Percentiles rank a stretch among this genome's conserved stretches.
Evolutionary conservation across 2,329 filamentous ascomycete species (phyloP).

Genomic region (Beauveria medogensis): DNA sequence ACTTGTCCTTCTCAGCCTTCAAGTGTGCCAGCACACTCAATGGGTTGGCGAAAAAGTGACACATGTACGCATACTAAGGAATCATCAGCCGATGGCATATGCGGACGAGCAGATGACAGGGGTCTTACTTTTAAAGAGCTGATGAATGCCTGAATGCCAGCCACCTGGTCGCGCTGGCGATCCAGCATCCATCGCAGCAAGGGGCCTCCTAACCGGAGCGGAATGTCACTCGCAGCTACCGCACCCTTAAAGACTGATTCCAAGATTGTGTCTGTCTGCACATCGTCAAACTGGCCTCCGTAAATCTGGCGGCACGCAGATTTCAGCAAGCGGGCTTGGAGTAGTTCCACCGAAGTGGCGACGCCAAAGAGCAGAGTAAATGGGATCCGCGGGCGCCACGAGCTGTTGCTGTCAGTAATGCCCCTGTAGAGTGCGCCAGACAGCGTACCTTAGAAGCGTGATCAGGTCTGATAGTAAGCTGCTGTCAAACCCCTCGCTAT

Average conservation of each 20-base stretch:
- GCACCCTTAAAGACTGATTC: constrained; percentile 63
- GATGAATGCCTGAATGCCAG: constrained; percentile 65
- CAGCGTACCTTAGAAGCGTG: constrained; percentile 54
- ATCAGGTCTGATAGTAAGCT: constrained; percentile 64
- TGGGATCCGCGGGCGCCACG: constrained; percentile 67
- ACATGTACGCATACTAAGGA: constrained; percentile 72
- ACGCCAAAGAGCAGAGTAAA: constrained; percentile 73
- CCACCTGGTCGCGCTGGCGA: constrained; percentile 68
- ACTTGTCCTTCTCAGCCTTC: constrained; percentile 18
- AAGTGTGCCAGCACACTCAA: constrained; percentile 53
- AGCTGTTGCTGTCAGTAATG: constrained; percentile 29
- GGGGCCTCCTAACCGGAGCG: constrained; percentile 54
- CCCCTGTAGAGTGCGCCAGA: not conserved
- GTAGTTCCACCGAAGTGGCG: constrained; percentile 72
- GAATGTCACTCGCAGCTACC: constrained; percentile 48
- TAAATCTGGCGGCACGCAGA: constrained; percentile 58
- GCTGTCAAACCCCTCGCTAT: constrained; percentile 75
- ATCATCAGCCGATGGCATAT: not conserved
- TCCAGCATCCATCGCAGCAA: constrained; percentile 58
- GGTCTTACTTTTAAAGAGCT: constrained; percentile 54
- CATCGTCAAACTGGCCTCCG: constrained; percentile 69
- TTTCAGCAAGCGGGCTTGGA: constrained; percentile 66
- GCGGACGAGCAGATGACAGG: not conserved
- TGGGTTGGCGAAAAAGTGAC: constrained; percentile 73
- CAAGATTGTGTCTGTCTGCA: constrained; percentile 61